phyloP scores from a whole-genome alignment of 169 alveolate species.

The Perkinsus marinus region DNA sequence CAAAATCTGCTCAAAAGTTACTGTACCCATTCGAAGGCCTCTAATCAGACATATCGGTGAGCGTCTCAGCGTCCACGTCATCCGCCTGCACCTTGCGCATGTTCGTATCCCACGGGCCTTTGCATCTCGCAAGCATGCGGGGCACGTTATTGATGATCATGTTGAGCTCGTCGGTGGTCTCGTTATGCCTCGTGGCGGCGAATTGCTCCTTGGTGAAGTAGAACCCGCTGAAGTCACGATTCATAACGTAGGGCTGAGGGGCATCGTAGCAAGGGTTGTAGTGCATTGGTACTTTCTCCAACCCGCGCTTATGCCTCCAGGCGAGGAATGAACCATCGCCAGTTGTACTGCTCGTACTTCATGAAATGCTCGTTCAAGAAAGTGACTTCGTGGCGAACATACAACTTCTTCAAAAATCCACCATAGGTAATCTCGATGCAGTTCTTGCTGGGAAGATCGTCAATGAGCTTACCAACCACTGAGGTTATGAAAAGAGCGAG shows the following conservation, averaged over 20 bases:
- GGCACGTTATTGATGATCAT: neutral
- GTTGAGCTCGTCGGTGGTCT: neutral
- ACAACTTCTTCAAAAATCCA: neutral
- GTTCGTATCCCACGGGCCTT: neutral
- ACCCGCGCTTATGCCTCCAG: neutral
- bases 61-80: neutral
- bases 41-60: neutral
- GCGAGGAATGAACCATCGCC: neutral
- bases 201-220: neutral
- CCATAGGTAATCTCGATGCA: neutral
- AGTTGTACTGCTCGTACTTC: neutral
- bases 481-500: neutral
- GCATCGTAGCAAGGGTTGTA: neutral
- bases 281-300: neutral
- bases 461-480: neutral
- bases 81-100: neutral
- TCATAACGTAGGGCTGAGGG: neutral
- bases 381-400: neutral
- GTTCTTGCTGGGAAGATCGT: neutral
- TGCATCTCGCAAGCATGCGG: neutral
- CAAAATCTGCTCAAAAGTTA: too few species aligned
- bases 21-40: neutral
- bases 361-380: neutral
- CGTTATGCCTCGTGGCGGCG: neutral
- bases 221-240: neutral